Evolutionary conservation across 352 stramenopile genomes (phyloP).

Genomic region (Phytopythium chamaehyphon): DNA sequence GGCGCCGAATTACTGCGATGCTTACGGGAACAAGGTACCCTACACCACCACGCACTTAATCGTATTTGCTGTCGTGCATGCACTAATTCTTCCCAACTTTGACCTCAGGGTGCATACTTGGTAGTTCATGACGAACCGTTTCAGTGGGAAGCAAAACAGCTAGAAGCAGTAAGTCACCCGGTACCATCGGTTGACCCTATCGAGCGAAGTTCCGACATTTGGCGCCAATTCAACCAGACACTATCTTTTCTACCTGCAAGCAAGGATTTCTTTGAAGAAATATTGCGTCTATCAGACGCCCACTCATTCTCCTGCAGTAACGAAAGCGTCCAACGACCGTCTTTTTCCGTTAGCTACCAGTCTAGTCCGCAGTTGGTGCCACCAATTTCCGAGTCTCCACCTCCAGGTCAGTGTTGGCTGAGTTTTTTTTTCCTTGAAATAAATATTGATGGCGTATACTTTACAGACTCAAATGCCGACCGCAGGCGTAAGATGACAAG

Average conservation of each 20-base stretch:
- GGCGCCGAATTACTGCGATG: conserved; percentile 95
- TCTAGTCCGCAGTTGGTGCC: background rate
- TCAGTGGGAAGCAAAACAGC: conserved; percentile 48
- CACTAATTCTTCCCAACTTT: background rate
- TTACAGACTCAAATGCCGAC: background rate
- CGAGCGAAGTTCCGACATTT: conserved; percentile 62
- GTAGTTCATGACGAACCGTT: conserved; percentile 42
- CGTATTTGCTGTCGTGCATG: background rate
- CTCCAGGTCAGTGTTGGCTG: background rate
- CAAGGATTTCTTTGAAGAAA: conserved; percentile 80
- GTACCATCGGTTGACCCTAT: conserved; percentile 40
- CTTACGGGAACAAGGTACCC: conserved; percentile 59
- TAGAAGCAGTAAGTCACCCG: conserved; percentile 43
- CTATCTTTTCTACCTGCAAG: conserved; percentile 76
- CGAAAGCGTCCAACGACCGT: background rate
- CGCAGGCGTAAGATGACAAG: conserved; percentile 47
- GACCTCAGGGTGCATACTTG: conserved; percentile 49
- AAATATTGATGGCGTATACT: background rate
- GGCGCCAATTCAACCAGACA: conserved; percentile 66
- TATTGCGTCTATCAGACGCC: conserved; percentile 41
- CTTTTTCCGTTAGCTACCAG: background rate
- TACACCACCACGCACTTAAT: background rate
- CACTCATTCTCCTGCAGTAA: background rate
- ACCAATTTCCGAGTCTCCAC: too few species aligned
- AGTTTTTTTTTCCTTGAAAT: too few species aligned